These are phyloP conservation scores for Albatrellus ellisii DNA, from an alignment of 768 basidiomycete genomes.

Conservation along the genomic window DNA sequence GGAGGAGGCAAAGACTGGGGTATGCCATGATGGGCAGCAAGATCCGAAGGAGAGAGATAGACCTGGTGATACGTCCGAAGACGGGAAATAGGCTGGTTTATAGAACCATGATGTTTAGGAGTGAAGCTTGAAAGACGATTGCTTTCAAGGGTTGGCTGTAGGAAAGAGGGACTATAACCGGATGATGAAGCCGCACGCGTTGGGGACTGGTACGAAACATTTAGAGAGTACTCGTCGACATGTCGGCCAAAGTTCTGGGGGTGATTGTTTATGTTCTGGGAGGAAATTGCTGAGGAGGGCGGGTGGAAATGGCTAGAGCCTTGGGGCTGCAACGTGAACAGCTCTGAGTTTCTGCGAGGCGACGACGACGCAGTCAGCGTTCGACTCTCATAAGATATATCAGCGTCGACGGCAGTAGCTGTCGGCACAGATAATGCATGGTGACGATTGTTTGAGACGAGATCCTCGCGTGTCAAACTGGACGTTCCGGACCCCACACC, in stretches of 20 bases:
- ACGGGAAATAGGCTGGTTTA: slow-evolving; percentile 44
- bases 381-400: slow-evolving; percentile 21
- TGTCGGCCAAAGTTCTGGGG: slow-evolving; percentile 25
- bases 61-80: slow-evolving; percentile 53
- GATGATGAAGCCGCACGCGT: too few relatives aligned
- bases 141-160: slow-evolving; percentile 33
- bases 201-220: slow-evolving; percentile 28
- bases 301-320: slow-evolving; percentile 18
- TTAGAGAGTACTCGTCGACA: slow-evolving; percentile 36
- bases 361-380: slow-evolving; percentile 32
- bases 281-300: slow-evolving; percentile 37
- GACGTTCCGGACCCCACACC: slow-evolving; percentile 10
- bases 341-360: slow-evolving; percentile 37
- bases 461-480: not conserved
- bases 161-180: slow-evolving; percentile 18
- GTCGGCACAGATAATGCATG: not conserved
- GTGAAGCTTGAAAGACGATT: slow-evolving; percentile 37
- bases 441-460: not conserved
- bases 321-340: slow-evolving; percentile 36
- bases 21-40: slow-evolving; percentile 70
- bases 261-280: slow-evolving; percentile 23
- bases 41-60: slow-evolving; percentile 51
- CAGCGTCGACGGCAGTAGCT: slow-evolving; percentile 5
- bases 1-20: slow-evolving; percentile 57
- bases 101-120: slow-evolving; percentile 38